Percentiles rank a stretch among this genome's conserved stretches.
Evolutionary conservation across 129 eudicot genomes (phyloP).

Genomic region (Smallanthus sonchifolius): DNA sequence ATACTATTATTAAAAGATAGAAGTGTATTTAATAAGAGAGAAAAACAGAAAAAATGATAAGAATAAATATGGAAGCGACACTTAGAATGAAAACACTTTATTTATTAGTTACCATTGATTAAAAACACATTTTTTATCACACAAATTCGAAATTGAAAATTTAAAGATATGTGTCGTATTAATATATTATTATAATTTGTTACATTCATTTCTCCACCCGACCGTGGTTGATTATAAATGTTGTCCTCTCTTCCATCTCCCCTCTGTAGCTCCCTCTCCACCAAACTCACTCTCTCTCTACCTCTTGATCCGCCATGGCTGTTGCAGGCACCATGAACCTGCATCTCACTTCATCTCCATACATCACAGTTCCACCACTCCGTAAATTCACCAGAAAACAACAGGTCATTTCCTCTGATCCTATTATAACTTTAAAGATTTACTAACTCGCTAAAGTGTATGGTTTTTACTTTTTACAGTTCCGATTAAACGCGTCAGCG

Average conservation of each 20-base stretch:
- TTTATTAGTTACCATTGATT: too few relatives aligned
- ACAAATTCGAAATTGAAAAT: background rate
- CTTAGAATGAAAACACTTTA: too few relatives aligned
- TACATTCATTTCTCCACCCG: conserved; percentile 38
- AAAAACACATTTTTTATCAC: background rate
- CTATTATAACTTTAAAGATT: background rate
- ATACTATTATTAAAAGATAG: too few relatives aligned
- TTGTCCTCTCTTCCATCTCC: conserved; percentile 32
- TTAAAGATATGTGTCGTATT: background rate
- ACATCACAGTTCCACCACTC: conserved; percentile 22
- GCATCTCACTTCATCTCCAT: conserved; percentile 36
- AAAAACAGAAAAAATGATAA: too few relatives aligned
- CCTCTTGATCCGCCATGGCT: conserved; percentile 35
- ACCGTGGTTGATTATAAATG: conserved; percentile 29
- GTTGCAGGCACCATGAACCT: conserved; percentile 40
- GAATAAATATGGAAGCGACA: too few relatives aligned
- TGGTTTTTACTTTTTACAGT: conserved; percentile 28
- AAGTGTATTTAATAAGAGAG: too few relatives aligned
- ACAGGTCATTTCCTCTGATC: conserved; percentile 33
- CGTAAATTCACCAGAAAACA: conserved; percentile 33
- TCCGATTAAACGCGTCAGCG: conserved; percentile 47
- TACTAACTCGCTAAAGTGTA: background rate
- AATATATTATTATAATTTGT: background rate
- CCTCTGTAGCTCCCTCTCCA: conserved; percentile 11
- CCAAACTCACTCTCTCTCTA: background rate